Conservation (phyloP, 441 rosid species). For the Mallotus japonicus region DNA sequence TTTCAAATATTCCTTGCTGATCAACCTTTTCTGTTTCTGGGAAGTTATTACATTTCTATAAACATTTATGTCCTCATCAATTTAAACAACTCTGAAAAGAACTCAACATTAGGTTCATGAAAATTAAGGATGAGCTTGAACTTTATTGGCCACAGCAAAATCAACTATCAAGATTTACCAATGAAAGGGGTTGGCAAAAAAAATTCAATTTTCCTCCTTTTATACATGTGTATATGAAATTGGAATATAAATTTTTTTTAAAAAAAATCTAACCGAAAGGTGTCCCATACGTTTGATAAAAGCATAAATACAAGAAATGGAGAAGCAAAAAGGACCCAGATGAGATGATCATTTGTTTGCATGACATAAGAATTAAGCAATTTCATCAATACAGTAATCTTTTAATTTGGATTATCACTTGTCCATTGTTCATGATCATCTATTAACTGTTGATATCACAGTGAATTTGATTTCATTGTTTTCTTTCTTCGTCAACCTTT, state of each 20-base stretch:
- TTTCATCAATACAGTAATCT: no score
- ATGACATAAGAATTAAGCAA: not conserved
- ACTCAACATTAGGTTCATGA: no score
- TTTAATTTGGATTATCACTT: no score
- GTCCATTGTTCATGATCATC: no score
- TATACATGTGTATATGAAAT: not conserved
- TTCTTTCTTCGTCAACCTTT: no score
- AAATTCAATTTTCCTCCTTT: not conserved
- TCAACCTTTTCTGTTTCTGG: not conserved
- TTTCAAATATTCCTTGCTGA: not conserved
- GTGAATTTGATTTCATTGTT: no score
- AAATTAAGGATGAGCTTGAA: no score
- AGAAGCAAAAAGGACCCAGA: not conserved
- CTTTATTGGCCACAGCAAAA: no score
- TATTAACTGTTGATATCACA: no score
- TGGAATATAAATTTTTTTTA: no score
- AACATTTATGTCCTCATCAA: not conserved
- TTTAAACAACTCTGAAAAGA: not conserved
- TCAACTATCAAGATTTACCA: not conserved
- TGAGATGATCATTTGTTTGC: not conserved
- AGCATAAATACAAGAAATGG: not conserved
- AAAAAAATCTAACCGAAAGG: not conserved
- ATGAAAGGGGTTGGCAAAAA: not conserved
- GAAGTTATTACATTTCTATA: not conserved
- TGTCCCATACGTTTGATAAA: conserved; percentile 17